Conservation (phyloP, 495 filamentous ascomycete genomes). For the Parmelia sp. region DNA sequence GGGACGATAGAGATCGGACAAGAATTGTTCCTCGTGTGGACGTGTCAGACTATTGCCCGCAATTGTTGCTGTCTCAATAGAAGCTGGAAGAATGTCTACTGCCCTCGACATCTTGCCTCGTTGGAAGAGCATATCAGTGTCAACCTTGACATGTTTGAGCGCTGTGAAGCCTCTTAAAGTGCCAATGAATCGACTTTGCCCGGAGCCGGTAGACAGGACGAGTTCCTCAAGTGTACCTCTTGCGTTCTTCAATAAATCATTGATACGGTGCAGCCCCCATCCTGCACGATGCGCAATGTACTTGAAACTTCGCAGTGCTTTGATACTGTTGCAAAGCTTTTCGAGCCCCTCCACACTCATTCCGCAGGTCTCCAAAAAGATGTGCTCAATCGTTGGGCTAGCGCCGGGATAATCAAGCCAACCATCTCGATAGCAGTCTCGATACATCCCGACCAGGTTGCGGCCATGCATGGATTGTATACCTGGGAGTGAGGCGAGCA, state of each 20-base stretch:
- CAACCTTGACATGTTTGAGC: conserved; percentile 20
- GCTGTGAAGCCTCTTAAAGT: conserved; percentile 21
- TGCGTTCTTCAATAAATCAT: conserved; percentile 19
- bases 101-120: conserved; percentile 22
- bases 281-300: conserved; percentile 24
- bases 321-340: conserved; percentile 19
- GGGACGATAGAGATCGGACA: conserved; percentile 23
- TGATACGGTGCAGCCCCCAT: conserved; percentile 20
- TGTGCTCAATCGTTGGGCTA: conserved; percentile 19
- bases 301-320: conserved; percentile 15
- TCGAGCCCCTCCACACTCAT: conserved; percentile 27
- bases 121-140: conserved; percentile 22
- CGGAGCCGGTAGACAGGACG: conserved; percentile 20
- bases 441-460: conserved; percentile 24
- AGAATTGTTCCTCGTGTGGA: conserved; percentile 17
- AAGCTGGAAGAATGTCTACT: conserved; percentile 22
- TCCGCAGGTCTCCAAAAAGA: conserved; percentile 22
- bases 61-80: conserved; percentile 20
- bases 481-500: conserved; percentile 22
- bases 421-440: conserved; percentile 24
- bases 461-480: conserved; percentile 20
- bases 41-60: conserved; percentile 24
- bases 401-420: conserved; percentile 26
- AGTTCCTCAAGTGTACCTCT: conserved; percentile 18
- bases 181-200: conserved; percentile 19